Percentiles rank a stretch among this genome's conserved stretches.
These are phyloP conservation scores for Penicillium roqueforti DNA, from an alignment of 495 filamentous ascomycete genomes.

Conservation along the genomic window DNA sequence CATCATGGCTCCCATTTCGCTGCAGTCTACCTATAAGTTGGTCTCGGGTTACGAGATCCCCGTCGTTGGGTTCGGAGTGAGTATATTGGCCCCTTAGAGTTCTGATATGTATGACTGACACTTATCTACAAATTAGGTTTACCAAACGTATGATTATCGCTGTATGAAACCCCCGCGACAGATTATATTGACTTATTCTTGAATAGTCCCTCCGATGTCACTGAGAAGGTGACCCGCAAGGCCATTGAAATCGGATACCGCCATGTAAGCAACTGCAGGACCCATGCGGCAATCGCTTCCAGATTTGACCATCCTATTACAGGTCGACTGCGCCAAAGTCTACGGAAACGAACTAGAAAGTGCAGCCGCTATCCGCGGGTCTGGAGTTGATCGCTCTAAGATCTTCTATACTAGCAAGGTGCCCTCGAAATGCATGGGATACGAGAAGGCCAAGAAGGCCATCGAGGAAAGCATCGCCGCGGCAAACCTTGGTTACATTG, in stretches of 20 bases:
- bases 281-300: background rate
- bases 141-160: constrained; percentile 57
- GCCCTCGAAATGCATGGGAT: constrained; percentile 40
- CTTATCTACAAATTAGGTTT: constrained; percentile 49
- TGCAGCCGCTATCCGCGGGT: constrained; percentile 42
- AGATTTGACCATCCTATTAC: background rate
- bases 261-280: constrained; percentile 46
- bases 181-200: constrained; percentile 7
- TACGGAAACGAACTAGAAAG: constrained; percentile 54
- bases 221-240: constrained; percentile 54
- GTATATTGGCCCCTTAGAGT: constrained; percentile 18
- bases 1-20: constrained; percentile 53
- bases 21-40: constrained; percentile 64
- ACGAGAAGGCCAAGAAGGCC: constrained; percentile 47
- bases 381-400: constrained; percentile 42
- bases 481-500: constrained; percentile 51
- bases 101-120: constrained; percentile 1
- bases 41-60: constrained; percentile 78
- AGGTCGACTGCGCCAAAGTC: constrained; percentile 53
- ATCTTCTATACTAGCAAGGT: constrained; percentile 59
- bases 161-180: background rate
- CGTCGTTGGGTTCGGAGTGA: constrained; percentile 66
- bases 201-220: constrained; percentile 48
- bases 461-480: constrained; percentile 47
- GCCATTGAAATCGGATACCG: constrained; percentile 69